These are phyloP conservation scores for Diutina neorugosa DNA, from an alignment of 1,139 yeast species.

Conservation along the genomic window DNA sequence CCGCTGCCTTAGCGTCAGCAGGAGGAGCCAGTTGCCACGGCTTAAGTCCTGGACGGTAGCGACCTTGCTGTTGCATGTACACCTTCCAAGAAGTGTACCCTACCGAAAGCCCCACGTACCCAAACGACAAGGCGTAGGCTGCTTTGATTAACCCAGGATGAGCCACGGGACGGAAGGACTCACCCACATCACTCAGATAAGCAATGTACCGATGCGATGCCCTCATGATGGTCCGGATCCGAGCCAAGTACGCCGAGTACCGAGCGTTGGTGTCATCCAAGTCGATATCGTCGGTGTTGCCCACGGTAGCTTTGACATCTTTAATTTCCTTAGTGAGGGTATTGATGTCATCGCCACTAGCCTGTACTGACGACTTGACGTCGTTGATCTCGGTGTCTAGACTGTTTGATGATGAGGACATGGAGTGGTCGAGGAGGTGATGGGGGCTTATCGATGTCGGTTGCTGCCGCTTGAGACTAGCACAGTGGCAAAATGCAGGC, in stretches of 20 bases:
- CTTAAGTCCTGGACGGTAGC: conserved; percentile 45
- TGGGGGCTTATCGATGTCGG: neutral
- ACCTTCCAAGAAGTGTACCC: conserved; percentile 68
- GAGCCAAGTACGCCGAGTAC: conserved; percentile 74
- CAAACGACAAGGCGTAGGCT: conserved; percentile 72
- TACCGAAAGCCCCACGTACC: conserved; percentile 69
- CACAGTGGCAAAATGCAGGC: neutral
- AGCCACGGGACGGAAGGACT: conserved; percentile 80
- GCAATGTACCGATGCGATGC: conserved; percentile 84
- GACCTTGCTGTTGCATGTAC: conserved; percentile 54
- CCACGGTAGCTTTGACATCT: neutral
- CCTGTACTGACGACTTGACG: neutral
- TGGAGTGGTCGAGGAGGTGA: neutral
- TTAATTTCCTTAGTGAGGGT: neutral
- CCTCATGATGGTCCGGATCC: conserved; percentile 53
- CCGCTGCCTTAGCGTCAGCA: neutral
- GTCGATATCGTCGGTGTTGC: conserved; percentile 9
- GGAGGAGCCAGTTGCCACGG: conserved; percentile 51
- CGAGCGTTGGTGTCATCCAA: conserved; percentile 46
- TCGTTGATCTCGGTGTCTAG: neutral
- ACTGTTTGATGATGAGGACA: neutral
- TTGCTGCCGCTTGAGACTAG: neutral
- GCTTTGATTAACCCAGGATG: conserved; percentile 51
- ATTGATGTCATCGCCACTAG: neutral
- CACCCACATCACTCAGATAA: conserved; percentile 80